A percentile compares a stretch with the other conserved stretches of the same genome.
Evolutionary conservation across 768 basidiomycete species (phyloP).

Genomic region (Lactarius trivialis): DNA sequence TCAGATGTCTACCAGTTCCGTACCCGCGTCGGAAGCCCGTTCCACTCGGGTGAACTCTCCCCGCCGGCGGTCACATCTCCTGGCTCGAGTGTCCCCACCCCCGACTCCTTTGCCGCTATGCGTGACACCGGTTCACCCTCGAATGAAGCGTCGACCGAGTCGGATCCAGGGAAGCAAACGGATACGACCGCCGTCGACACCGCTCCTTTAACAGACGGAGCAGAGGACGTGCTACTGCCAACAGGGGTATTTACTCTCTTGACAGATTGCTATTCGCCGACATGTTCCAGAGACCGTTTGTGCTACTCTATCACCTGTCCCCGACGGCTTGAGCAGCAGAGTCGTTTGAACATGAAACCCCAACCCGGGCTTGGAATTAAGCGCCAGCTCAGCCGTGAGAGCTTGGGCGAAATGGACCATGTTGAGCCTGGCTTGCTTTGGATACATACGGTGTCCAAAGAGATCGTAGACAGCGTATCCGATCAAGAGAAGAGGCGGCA

Average conservation of each 20-base stretch:
- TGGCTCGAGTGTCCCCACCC: conserved; percentile 22
- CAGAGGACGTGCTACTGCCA: conserved; percentile 68
- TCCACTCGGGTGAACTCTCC: conserved; percentile 65
- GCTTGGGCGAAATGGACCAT: conserved; percentile 62
- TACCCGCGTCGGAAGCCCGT: conserved; percentile 75
- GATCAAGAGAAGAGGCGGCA: conserved; percentile 93
- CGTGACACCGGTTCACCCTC: conserved; percentile 23
- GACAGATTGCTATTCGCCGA: conserved; percentile 97
- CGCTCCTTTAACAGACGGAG: conserved; percentile 8
- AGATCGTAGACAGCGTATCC: conserved; percentile 86
- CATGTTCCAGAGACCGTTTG: conserved; percentile 87
- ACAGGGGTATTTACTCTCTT: conserved; percentile 93
- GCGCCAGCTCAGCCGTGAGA: conserved; percentile 72
- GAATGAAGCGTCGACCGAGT: conserved; percentile 30
- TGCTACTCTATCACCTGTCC: conserved; percentile 99
- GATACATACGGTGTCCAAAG: conserved; percentile 94
- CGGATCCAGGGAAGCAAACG: conserved; percentile 25
- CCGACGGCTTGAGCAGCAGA: conserved; percentile 87
- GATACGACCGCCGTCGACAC: conserved; percentile 25
- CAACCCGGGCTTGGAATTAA: conserved; percentile 71
- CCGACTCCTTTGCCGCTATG: conserved; percentile 24
- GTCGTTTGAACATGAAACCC: conserved; percentile 89
- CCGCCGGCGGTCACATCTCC: conserved; percentile 31
- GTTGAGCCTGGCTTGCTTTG: conserved; percentile 81
- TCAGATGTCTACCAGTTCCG: conserved; percentile 92